phyloP scores from a whole-genome alignment of 768 basidiomycete genomes.

The Tricholoma furcatifolium region DNA sequence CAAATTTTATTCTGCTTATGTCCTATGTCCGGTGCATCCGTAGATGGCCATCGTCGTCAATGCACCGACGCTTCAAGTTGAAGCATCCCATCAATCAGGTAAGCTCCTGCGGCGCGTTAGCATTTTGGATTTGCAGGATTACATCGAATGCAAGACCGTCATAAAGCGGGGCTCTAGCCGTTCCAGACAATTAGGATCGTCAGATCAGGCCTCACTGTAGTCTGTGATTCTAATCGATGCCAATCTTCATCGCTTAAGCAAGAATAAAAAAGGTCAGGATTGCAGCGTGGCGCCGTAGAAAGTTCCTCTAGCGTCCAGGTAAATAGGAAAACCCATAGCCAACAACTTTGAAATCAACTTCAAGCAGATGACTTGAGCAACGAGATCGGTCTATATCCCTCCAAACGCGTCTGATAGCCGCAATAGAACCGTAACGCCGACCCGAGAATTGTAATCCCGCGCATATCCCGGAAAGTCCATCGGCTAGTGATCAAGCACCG shows the following conservation, averaged over 20 bases:
- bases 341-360: no score
- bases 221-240: no score
- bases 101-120: constrained; percentile 14
- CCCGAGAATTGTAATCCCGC: constrained; percentile 13
- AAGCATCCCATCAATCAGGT: constrained; percentile 14
- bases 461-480: constrained; percentile 10
- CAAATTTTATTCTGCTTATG: constrained; percentile 15
- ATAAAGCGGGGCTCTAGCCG: neutral
- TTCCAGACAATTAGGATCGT: neutral
- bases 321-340: no score
- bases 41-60: neutral
- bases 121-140: constrained; percentile 13
- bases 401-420: constrained; percentile 16
- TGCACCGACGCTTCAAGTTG: neutral
- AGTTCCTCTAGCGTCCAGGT: no score
- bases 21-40: constrained; percentile 13
- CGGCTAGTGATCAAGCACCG: constrained; percentile 8
- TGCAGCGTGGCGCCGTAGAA: no score
- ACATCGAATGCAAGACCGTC: constrained; percentile 10
- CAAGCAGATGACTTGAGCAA: no score
- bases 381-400: constrained; percentile 4
- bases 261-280: no score
- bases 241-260: no score
- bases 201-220: no score
- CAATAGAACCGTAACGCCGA: constrained; percentile 5